Evolutionary conservation across 2,329 filamentous ascomycete genomes (phyloP), one percentile per base, ranked within the genome.

Genomic region (Penicillium fuscoglaucum): DNA sequence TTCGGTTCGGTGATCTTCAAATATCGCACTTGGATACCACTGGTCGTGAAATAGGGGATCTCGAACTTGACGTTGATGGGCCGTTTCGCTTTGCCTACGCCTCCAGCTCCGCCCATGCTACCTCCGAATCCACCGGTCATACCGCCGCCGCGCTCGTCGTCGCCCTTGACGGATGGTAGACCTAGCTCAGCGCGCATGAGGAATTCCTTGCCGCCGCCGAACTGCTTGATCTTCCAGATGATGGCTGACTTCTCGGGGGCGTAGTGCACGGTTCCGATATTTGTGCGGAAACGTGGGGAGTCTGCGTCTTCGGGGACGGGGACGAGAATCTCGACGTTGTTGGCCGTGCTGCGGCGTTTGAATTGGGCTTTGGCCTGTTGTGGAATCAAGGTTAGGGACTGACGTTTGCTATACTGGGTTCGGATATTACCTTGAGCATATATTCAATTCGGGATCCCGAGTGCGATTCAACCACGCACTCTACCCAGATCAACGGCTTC

Each of bases 41-140:
- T 96, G 3, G 96, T 99, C n/a, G 95, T 99, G 75, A 99, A 99
- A 79, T 99, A 99, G n/a, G 95, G 95, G 72, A 99, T 99, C 81
- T 99, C 95, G 75, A 99, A 99, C 81, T 99, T 99, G 80, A 99
- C 95, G 76, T 93, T 93, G 71, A 99, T 99, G 0, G 95, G 95
- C 67, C 95, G 83, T 83, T 98, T 99, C 21, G 90, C 90, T 80
- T 98, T 98, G 58, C 87, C 88, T 21, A 78, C 79, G 5, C 87
- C 83, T n/a, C 84, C 87, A 29, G 95, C 86, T 64, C 93, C 93
- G 59, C 93, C 93, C 93, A 97, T 97, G 73, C 91, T 96, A 21
- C 93, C 93, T 62, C 93, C 93, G 70, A 97, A 97, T 0, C 93
- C 93, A 70, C 93, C 93, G 66, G 93, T 98, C 93, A 98, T 98